Conservation (phyloP, 129 eudicot species). For the Scalesia atractyloides region DNA sequence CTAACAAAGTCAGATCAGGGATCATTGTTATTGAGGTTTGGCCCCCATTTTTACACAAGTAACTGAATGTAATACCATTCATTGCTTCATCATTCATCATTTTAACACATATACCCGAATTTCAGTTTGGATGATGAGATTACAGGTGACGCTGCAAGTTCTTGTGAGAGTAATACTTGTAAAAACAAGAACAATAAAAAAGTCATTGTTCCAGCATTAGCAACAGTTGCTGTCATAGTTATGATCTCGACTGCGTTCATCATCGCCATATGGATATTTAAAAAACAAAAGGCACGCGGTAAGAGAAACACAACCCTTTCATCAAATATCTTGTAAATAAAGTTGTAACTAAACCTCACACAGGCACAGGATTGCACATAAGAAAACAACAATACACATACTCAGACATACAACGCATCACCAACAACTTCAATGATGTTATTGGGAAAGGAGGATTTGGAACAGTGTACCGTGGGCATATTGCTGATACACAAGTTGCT, state of each 20-base stretch:
- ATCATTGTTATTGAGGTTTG: conserved; percentile 43
- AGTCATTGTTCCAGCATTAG: conserved; percentile 28
- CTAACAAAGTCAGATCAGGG: conserved; percentile 41
- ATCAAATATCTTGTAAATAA: not conserved
- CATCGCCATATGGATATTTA: conserved; percentile 22
- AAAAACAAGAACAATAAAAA: conserved; percentile 38
- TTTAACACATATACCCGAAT: not conserved
- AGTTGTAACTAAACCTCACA: not conserved
- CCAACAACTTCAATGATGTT: conserved; percentile 45
- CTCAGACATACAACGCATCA: conserved; percentile 36
- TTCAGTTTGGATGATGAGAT: conserved; percentile 29
- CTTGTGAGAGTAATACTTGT: conserved; percentile 32
- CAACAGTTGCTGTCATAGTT: conserved; percentile 25
- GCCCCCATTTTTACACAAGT: not conserved
- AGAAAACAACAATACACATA: conserved; percentile 39
- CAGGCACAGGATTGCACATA: conserved; percentile 22
- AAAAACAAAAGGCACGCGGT: conserved; percentile 21
- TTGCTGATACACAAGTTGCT: conserved; percentile 50
- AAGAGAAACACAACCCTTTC: conserved; percentile 26
- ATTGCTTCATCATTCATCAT: not conserved
- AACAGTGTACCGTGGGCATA: conserved; percentile 50
- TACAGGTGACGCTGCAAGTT: conserved; percentile 12
- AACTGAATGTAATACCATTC: not conserved
- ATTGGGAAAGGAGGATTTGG: conserved; percentile 73
- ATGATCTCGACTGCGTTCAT: conserved; percentile 28